Evolutionary conservation across 768 basidiomycete genomes (phyloP).

Genomic region (Tylopilus intermedius): DNA sequence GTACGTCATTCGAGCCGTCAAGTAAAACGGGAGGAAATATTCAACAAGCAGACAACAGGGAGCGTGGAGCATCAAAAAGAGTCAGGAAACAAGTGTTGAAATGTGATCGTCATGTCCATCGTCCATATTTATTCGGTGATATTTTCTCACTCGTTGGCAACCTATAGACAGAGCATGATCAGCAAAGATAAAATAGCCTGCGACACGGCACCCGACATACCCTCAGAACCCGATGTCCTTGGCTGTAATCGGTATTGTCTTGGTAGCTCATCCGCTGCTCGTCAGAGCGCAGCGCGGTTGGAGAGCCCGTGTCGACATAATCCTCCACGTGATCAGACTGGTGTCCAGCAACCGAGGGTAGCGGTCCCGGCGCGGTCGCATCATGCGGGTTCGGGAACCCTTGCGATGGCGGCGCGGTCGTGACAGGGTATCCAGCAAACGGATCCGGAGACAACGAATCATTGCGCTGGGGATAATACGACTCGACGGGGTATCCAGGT

Average conservation of each 20-base stretch:
- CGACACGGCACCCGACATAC: conserved; percentile 11
- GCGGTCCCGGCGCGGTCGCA: neutral
- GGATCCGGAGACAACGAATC: conserved; percentile 23
- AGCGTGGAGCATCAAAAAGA: neutral
- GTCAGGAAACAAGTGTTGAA: neutral
- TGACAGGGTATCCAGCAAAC: conserved; percentile 24
- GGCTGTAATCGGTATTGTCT: conserved; percentile 27
- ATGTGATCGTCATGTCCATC: conserved; percentile 1
- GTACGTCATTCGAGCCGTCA: too few species aligned
- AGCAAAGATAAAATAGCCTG: neutral
- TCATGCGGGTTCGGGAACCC: conserved; percentile 23
- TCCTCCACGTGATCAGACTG: conserved; percentile 17
- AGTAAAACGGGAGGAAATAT: too few species aligned
- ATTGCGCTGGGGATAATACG: conserved; percentile 21
- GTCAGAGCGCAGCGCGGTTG: conserved; percentile 8
- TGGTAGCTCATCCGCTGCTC: conserved; percentile 29
- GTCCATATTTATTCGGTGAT: neutral
- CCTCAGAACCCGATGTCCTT: conserved; percentile 26
- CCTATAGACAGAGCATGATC: conserved; percentile 1
- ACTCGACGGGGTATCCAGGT: conserved; percentile 24
- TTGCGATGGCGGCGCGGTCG: neutral
- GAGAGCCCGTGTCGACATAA: conserved; percentile 1
- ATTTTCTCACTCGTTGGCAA: conserved; percentile 17
- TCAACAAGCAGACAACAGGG: neutral
- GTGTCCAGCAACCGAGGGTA: conserved; percentile 7